These are phyloP conservation scores for Sphaerostilbella broomeana DNA, from an alignment of 2,329 filamentous ascomycete genomes.

Conservation along the genomic window DNA sequence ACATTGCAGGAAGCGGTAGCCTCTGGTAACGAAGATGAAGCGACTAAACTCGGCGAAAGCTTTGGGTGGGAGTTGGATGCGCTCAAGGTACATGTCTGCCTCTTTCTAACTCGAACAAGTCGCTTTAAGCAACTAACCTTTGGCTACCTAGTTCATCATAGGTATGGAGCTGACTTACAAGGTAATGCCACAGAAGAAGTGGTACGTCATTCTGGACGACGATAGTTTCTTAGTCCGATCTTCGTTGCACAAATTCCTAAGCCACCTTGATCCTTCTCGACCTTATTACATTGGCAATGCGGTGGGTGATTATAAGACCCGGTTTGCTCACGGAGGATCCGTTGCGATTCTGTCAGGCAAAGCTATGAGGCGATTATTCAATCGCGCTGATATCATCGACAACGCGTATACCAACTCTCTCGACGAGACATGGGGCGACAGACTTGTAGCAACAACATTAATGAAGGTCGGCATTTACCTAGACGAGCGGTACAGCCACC, in stretches of 20 bases:
- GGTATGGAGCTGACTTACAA: conserved; percentile 47
- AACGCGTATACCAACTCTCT: conserved; percentile 42
- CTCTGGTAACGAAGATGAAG: conserved; percentile 32
- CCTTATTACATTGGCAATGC: conserved; percentile 51
- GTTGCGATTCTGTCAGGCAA: conserved; percentile 46
- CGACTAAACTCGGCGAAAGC: conserved; percentile 30
- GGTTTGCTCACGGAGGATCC: conserved; percentile 53
- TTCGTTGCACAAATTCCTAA: conserved; percentile 41
- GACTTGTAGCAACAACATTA: conserved; percentile 46
- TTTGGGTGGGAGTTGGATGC: conserved; percentile 46
- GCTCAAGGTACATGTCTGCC: conserved; percentile 46
- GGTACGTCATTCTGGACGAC: conserved; percentile 53
- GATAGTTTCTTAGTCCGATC: conserved; percentile 49
- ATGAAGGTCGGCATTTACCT: conserved; percentile 49
- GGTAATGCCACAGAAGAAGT: conserved; percentile 47
- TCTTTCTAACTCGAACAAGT: no score
- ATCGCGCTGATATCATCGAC: conserved; percentile 35
- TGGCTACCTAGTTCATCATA: conserved; percentile 41
- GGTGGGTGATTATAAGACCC: conserved; percentile 47
- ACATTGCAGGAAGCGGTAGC: conserved; percentile 33
- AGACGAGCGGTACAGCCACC: conserved; percentile 45
- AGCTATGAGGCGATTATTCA: conserved; percentile 42
- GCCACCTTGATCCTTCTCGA: conserved; percentile 40
- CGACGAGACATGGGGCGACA: conserved; percentile 48
- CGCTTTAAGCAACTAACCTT: conserved; percentile 3